Evolutionary conservation across 176 grass and related monocot species (phyloP), one percentile per base, ranked within the genome.

Genomic region (Melocanna baccifera): DNA sequence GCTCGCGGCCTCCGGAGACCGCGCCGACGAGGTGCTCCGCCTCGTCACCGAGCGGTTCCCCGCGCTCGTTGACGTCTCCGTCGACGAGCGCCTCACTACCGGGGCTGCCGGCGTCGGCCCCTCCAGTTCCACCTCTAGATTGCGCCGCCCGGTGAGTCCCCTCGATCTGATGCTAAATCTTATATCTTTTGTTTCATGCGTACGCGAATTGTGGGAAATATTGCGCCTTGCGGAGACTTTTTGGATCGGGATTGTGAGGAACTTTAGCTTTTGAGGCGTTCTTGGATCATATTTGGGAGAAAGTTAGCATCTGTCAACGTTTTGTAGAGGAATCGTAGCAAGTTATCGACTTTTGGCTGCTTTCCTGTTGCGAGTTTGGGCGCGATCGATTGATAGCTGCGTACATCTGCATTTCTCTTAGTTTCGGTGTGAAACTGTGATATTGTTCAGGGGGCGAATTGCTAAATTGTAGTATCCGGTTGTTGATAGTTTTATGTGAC

Each of bases 1-100:
- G 75, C 90, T 94, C n/a, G 78, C 85, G 2, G 90, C 90, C 4
- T 94, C 83, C 12, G 92, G 92, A 14, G 81, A 32, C 20, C 69
- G 52, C 20, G 92, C 84, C 1, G 95, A 97, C 74, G 88, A 86
- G 65, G 72, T 94, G 36, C 7, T 93, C 7, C 69, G 76, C 71
- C 81, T 83, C 51, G 79, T 93, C 41, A 37, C 90, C 7, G 59
- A 32, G 12, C 77, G 84, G 10, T 97, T 97, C 85, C 78, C 91
- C 12, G 90, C 69, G 51, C 83, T 97, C 59, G 63, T 48, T 26
- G 90, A 86, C 16, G 92, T 93, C 8, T 84, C 78, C 37, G 85
- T 94, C 4, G 90, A 97, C 66, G 90, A 93, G 86, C 86, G 78
- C 64, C 40, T 90, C 62, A 67, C 78, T 6, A 22, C 72, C 40